phyloP scores from a whole-genome alignment of 2,329 filamentous ascomycete genomes.

The Calycina marina region DNA sequence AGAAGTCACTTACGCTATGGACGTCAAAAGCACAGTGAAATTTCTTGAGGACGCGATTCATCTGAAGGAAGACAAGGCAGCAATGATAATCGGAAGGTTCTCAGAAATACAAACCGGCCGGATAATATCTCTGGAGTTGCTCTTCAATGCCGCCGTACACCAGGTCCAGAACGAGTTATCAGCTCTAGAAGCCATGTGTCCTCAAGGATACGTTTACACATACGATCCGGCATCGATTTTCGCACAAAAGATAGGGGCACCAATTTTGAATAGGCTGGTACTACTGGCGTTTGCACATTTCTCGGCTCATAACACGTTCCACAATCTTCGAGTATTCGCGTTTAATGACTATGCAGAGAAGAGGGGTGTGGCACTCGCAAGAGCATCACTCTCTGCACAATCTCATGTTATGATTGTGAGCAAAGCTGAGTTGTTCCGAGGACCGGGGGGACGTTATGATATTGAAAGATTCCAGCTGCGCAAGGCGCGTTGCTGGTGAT shows the following conservation, averaged over 20 bases:
- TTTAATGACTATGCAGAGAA: conserved; percentile 17
- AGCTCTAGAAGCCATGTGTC: conserved; percentile 14
- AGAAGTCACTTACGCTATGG: conserved; percentile 3
- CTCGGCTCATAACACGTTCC: conserved; percentile 7
- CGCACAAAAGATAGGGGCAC: conserved; percentile 10
- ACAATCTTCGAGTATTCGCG: conserved; percentile 13
- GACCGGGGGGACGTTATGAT: conserved; percentile 7
- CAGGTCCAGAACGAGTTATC: conserved; percentile 16
- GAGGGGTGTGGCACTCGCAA: conserved; percentile 4
- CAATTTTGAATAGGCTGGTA: conserved; percentile 12
- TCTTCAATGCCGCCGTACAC: conserved; percentile 15
- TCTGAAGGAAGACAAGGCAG: background rate
- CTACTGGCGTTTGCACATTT: conserved; percentile 12
- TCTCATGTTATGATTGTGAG: conserved; percentile 5
- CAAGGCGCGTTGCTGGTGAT: conserved; percentile 14
- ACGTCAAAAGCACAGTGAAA: conserved; percentile 2
- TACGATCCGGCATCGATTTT: conserved; percentile 18
- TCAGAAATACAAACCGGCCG: conserved; percentile 1
- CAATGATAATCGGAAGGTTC: conserved; percentile 7
- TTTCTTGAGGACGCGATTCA: conserved; percentile 8
- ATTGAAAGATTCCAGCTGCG: conserved; percentile 1
- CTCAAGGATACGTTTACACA: conserved; percentile 17
- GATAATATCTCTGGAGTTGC: conserved; percentile 14
- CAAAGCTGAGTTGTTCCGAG: conserved; percentile 12
- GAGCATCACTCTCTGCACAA: conserved; percentile 10